A percentile compares a stretch with the other conserved stretches of the same genome.
phyloP scores from a whole-genome alignment of 257 asterid genomes.

The Gentiana straminea region DNA sequence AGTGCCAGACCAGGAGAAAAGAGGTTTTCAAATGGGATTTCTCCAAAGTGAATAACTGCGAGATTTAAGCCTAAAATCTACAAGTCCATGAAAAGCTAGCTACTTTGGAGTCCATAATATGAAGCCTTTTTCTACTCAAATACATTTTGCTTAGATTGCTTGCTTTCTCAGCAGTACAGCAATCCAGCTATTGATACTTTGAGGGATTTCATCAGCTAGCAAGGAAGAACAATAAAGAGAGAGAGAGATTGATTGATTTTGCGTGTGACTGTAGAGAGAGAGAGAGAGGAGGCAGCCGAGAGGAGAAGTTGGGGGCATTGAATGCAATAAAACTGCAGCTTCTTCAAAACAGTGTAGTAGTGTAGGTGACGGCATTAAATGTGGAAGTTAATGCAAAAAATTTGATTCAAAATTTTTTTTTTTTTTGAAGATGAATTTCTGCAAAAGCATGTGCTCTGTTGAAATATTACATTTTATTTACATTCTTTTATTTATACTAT shows the following conservation, averaged over 20 bases:
- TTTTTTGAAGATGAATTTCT: slow-evolving; percentile 32
- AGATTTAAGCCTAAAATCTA: neutral
- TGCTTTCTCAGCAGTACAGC: neutral
- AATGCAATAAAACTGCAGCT: slow-evolving; percentile 29
- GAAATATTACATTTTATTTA: neutral
- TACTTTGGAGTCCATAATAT: slow-evolving; percentile 2
- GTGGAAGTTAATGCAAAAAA: slow-evolving; percentile 19
- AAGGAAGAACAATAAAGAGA: slow-evolving; percentile 11
- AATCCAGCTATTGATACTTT: neutral
- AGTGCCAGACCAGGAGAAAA: too few relatives aligned
- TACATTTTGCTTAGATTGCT: neutral
- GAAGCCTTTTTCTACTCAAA: slow-evolving; percentile 5
- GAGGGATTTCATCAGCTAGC: slow-evolving; percentile 4
- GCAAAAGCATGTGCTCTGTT: slow-evolving; percentile 22
- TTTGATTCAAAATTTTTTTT: slow-evolving; percentile 1
- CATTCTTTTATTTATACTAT: neutral
- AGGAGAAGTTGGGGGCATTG: slow-evolving; percentile 17
- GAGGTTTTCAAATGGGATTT: too few relatives aligned
- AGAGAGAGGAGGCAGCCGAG: neutral
- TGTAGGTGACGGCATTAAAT: slow-evolving; percentile 44
- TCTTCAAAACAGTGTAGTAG: slow-evolving; percentile 18
- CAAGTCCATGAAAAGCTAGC: slow-evolving; percentile 3
- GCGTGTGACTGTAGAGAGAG: neutral
- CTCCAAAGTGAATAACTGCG: too few relatives aligned
- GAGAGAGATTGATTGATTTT: slow-evolving; percentile 9